phyloP scores from a whole-genome alignment of 352 stramenopile genomes.

The Phytophthora pseudosyringae region DNA sequence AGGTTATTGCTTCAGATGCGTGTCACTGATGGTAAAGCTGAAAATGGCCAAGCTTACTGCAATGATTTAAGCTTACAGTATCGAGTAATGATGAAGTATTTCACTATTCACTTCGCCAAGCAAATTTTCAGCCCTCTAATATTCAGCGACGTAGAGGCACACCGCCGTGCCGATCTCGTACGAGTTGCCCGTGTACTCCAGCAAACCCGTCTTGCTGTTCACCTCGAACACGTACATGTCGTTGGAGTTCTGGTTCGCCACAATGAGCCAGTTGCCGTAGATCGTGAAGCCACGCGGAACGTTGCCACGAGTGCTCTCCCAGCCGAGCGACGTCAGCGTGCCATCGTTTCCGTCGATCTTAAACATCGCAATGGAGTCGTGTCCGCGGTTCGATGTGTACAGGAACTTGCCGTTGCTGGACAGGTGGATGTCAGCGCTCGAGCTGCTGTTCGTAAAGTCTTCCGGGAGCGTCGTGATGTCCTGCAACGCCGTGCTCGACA shows the following conservation, averaged over 20 bases:
- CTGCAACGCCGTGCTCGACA: conserved; percentile 44
- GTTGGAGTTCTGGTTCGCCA: conserved; percentile 70
- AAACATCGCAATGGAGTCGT: conserved; percentile 73
- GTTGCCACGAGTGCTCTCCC: conserved; percentile 50
- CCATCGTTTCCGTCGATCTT: conserved; percentile 37
- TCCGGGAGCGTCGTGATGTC: conserved; percentile 61
- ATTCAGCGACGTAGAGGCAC: conserved; percentile 37
- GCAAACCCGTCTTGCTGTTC: conserved; percentile 44
- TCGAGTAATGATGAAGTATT: no score
- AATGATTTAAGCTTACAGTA: no score
- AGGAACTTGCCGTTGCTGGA: conserved; percentile 62
- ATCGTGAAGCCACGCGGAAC: conserved; percentile 55
- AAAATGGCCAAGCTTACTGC: no score
- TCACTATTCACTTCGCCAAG: no score
- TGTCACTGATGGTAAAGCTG: no score
- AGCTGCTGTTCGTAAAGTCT: conserved; percentile 34
- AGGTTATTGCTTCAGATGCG: no score
- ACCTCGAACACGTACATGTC: conserved; percentile 63
- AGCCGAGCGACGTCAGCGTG: conserved; percentile 43
- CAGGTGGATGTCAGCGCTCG: conserved; percentile 59
- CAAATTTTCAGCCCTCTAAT: no score
- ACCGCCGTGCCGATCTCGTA: conserved; percentile 52
- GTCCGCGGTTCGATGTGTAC: conserved; percentile 71
- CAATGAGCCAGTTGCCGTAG: conserved; percentile 57
- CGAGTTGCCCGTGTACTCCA: conserved; percentile 52